phyloP scores from a whole-genome alignment of 768 basidiomycete genomes.

The Cyathus striatus region DNA sequence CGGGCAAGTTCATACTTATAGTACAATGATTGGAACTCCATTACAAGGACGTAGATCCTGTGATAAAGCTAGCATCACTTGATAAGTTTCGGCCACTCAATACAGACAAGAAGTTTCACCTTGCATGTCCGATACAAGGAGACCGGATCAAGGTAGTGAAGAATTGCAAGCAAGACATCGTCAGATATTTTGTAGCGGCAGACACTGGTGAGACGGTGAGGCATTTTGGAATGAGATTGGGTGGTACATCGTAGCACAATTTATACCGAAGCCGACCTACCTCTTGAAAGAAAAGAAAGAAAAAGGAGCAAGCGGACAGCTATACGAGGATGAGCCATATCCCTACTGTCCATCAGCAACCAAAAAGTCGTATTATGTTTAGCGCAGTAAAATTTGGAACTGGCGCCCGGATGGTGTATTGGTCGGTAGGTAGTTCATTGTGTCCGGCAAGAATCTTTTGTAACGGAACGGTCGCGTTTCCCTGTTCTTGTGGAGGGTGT shows the following conservation, averaged over 20 bases:
- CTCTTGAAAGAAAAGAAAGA: constrained; percentile 34
- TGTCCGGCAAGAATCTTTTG: constrained; percentile 43
- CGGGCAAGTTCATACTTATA: constrained; percentile 47
- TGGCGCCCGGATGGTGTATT: constrained; percentile 33
- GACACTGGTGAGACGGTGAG: constrained; percentile 36
- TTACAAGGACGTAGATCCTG: constrained; percentile 37
- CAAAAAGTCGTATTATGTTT: constrained; percentile 38
- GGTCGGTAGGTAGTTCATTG: constrained; percentile 48
- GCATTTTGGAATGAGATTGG: constrained; percentile 35
- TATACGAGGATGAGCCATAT: constrained; percentile 30
- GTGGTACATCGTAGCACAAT: constrained; percentile 23
- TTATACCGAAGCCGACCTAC: constrained; percentile 39
- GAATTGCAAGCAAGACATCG: constrained; percentile 45
- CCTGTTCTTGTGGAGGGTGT: constrained; percentile 37
- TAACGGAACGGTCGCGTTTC: constrained; percentile 30
- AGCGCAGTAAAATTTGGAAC: constrained; percentile 33
- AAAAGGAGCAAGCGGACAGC: constrained; percentile 36
- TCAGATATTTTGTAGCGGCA: constrained; percentile 45
- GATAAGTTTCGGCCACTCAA: neutral
- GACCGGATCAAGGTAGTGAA: constrained; percentile 43
- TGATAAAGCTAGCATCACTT: constrained; percentile 34
- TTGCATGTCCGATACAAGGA: constrained; percentile 43
- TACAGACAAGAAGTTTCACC: constrained; percentile 19
- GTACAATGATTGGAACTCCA: constrained; percentile 41
- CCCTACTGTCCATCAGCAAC: constrained; percentile 31